Conservation (phyloP, 768 basidiomycete genomes). For the Scleroderma bovista region DNA sequence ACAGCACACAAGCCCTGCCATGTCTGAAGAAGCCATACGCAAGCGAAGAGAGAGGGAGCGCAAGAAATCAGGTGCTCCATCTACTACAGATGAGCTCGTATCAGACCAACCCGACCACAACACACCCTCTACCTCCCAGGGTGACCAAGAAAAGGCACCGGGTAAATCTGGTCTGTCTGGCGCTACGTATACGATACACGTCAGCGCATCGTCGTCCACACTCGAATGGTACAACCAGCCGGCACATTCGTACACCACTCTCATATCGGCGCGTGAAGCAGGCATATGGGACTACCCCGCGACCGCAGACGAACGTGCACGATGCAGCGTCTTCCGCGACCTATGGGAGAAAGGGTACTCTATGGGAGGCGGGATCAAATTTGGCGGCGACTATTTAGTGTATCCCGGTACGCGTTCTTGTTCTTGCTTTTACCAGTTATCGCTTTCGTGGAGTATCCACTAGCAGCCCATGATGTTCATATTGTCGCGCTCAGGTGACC, state of each 20-base stretch:
- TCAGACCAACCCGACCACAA: background rate
- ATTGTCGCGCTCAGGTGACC: slow-evolving; percentile 59
- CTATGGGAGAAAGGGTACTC: slow-evolving; percentile 82
- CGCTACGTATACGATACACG: slow-evolving; percentile 47
- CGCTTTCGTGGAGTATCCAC: slow-evolving; percentile 2
- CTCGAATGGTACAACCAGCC: slow-evolving; percentile 65
- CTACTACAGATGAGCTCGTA: slow-evolving; percentile 14
- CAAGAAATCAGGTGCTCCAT: slow-evolving; percentile 23
- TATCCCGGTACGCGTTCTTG: slow-evolving; percentile 72
- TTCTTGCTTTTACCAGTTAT: background rate
- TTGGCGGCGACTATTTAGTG: slow-evolving; percentile 93
- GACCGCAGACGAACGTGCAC: slow-evolving; percentile 59
- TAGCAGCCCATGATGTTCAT: slow-evolving; percentile 1
- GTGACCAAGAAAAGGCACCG: background rate
- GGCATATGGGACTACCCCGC: slow-evolving; percentile 76
- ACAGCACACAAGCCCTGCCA: slow-evolving; percentile 32
- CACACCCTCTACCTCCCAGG: too few species aligned
- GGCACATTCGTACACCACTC: slow-evolving; percentile 42
- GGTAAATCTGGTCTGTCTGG: slow-evolving; percentile 5
- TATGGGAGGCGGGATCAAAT: slow-evolving; percentile 87
- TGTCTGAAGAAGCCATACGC: slow-evolving; percentile 57
- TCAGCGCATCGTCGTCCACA: slow-evolving; percentile 58
- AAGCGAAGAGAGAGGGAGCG: slow-evolving; percentile 72
- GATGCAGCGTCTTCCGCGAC: slow-evolving; percentile 73
- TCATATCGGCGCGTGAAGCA: slow-evolving; percentile 56